phyloP scores from a whole-genome alignment of 495 filamentous ascomycete genomes.

The Hypoxylon fuscum region DNA sequence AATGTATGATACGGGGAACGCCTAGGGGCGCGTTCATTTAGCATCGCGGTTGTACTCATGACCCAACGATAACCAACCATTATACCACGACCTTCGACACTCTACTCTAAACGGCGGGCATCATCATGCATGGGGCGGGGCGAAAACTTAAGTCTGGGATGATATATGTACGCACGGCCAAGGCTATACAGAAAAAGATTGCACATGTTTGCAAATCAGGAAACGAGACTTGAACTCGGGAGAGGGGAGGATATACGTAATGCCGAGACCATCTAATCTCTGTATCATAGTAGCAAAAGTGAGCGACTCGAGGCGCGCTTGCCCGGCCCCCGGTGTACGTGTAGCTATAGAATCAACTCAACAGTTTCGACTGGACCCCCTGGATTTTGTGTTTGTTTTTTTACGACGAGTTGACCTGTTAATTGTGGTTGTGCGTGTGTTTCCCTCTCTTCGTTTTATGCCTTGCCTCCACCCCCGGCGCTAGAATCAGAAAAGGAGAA shows the following conservation, averaged over 20 bases:
- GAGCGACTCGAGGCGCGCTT: slow-evolving; percentile 14
- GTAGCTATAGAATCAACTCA: slow-evolving; percentile 20
- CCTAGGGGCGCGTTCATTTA: slow-evolving; percentile 3
- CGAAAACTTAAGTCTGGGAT: slow-evolving; percentile 9
- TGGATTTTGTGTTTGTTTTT: background rate
- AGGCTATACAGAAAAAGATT: slow-evolving; percentile 21
- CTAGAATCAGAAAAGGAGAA: too few relatives aligned
- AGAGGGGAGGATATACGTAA: slow-evolving; percentile 4
- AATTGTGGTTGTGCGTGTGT: too few relatives aligned
- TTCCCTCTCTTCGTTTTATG: too few relatives aligned
- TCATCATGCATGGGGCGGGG: slow-evolving; percentile 26
- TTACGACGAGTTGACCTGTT: too few relatives aligned
- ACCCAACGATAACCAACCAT: slow-evolving; percentile 7
- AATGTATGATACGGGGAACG: slow-evolving; percentile 32
- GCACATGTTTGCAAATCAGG: slow-evolving; percentile 5
- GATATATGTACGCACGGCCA: slow-evolving; percentile 5
- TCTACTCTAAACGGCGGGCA: slow-evolving; percentile 30
- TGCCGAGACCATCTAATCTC: slow-evolving; percentile 35
- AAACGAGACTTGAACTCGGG: background rate
- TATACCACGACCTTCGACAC: too few relatives aligned
- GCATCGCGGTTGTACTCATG: slow-evolving; percentile 24
- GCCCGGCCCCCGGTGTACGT: slow-evolving; percentile 18
- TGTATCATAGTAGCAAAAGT: slow-evolving; percentile 43
- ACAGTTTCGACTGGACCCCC: background rate
- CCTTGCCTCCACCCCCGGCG: too few relatives aligned